Conservation (phyloP, 1,284 basidiomycete genomes). For the Papiliotrema flavescens region DNA sequence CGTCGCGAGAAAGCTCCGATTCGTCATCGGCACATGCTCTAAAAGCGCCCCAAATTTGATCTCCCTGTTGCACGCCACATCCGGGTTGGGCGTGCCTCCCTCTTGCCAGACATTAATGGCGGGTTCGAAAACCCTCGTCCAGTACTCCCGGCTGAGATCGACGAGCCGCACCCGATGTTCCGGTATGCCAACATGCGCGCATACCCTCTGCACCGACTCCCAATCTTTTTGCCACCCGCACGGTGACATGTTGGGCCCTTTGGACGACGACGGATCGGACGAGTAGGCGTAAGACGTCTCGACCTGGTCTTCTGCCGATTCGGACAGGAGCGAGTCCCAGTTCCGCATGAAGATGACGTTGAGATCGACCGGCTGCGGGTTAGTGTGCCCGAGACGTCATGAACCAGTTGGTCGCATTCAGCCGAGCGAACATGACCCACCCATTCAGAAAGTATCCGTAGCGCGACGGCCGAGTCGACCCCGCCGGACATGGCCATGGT, state of each 20-base stretch:
- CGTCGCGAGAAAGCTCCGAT: constrained; percentile 68
- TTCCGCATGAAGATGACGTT: constrained; percentile 94
- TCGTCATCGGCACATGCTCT: constrained; percentile 55
- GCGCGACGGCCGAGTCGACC: constrained; percentile 86
- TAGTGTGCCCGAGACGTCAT: too few relatives aligned
- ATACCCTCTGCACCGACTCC: constrained; percentile 81
- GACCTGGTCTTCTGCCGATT: constrained; percentile 11
- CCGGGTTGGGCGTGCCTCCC: constrained; percentile 86
- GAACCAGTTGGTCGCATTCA: too few relatives aligned
- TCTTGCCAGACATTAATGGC: constrained; percentile 69
- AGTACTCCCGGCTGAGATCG: constrained; percentile 81
- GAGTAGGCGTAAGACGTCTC: constrained; percentile 9
- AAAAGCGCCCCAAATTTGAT: constrained; percentile 82
- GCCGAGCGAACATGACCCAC: constrained; percentile 46
- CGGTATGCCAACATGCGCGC: constrained; percentile 60
- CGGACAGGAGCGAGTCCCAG: constrained; percentile 61
- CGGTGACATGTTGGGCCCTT: constrained; percentile 59
- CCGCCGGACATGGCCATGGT: constrained; percentile 93
- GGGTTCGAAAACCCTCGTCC: constrained; percentile 83
- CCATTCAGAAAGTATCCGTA: constrained; percentile 66
- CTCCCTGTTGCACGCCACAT: constrained; percentile 84
- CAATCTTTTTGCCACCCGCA: constrained; percentile 97
- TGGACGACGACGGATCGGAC: constrained; percentile 48
- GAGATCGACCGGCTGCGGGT: constrained; percentile 65
- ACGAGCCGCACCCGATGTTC: constrained; percentile 61